A percentile compares a stretch with the other conserved stretches of the same genome.
Evolutionary conservation across 495 filamentous ascomycete genomes (phyloP).

Genomic region (Aspergillus conjunctus): DNA sequence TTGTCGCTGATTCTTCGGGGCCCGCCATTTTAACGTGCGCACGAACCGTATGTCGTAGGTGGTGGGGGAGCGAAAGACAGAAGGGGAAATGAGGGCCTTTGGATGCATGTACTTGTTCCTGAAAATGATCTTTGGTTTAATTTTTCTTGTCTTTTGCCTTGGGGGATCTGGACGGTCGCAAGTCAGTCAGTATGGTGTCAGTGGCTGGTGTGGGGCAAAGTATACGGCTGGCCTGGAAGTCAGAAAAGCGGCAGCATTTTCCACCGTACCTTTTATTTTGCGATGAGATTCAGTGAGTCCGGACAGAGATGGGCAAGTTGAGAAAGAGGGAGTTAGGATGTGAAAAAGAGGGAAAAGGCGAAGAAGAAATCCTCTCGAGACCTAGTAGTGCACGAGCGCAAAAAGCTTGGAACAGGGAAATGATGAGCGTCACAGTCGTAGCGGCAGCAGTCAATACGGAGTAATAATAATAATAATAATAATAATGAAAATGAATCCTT

Average conservation of each 20-base stretch:
- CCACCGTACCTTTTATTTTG: no score
- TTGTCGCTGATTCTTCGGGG: conserved; percentile 26
- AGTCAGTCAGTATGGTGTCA: neutral
- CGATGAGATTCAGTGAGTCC: no score
- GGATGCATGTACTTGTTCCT: conserved; percentile 42
- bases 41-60: conserved; percentile 41
- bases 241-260: no score
- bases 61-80: conserved; percentile 31
- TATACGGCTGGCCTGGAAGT: no score
- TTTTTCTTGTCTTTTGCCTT: neutral
- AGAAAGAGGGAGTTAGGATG: neutral
- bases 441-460: neutral
- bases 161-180: neutral
- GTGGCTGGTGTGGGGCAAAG: neutral
- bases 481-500: no score
- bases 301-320: neutral
- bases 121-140: conserved; percentile 4
- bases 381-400: conserved; percentile 3
- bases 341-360: neutral
- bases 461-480: no score
- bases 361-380: conserved; percentile 1
- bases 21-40: conserved; percentile 49
- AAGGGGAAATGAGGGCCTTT: conserved; percentile 29
- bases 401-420: conserved; percentile 6
- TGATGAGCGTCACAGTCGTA: conserved; percentile 5